Evolutionary conservation across 345 rosid genomes (phyloP).

Genomic region (Euphorbia peplus): DNA sequence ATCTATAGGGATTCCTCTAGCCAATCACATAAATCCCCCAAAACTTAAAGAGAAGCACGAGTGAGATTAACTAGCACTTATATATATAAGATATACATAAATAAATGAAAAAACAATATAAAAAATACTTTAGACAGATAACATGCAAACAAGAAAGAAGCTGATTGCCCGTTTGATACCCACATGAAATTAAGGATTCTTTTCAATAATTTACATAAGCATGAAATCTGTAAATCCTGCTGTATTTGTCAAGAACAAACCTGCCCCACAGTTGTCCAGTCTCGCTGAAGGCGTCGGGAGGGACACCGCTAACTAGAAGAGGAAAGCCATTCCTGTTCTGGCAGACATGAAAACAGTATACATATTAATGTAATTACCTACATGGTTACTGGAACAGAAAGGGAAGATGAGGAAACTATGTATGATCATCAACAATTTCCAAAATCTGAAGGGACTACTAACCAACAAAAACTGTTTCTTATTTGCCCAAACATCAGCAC

Average conservation of each 20-base stretch:
- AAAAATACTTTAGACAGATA: not conserved
- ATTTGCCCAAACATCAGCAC: conserved; percentile 99
- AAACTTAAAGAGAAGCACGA: not conserved
- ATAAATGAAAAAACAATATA: not conserved
- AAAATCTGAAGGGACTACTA: conserved; percentile 24
- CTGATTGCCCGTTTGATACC: not conserved
- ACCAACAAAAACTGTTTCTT: conserved; percentile 83
- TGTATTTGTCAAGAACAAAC: conserved; percentile 33
- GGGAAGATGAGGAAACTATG: not conserved
- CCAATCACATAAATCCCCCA: not conserved
- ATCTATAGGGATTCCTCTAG: not conserved
- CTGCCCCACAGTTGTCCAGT: conserved; percentile 97
- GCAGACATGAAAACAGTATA: conserved; percentile 13
- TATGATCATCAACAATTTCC: conserved; percentile 1
- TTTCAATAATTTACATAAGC: not conserved
- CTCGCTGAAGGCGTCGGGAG: conserved; percentile 94
- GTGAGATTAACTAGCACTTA: not conserved
- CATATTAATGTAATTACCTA: conserved; percentile 1
- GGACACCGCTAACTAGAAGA: conserved; percentile 82
- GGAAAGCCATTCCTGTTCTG: conserved; percentile 87
- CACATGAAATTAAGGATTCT: not conserved
- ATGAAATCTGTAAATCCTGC: not conserved
- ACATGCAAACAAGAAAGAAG: not conserved
- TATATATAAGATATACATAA: not conserved
- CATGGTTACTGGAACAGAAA: not conserved